A percentile compares a stretch with the other conserved stretches of the same genome.
These are phyloP conservation scores for Pseudogymnoascus sp. DNA, from an alignment of 2,329 filamentous ascomycete genomes.

Conservation along the genomic window DNA sequence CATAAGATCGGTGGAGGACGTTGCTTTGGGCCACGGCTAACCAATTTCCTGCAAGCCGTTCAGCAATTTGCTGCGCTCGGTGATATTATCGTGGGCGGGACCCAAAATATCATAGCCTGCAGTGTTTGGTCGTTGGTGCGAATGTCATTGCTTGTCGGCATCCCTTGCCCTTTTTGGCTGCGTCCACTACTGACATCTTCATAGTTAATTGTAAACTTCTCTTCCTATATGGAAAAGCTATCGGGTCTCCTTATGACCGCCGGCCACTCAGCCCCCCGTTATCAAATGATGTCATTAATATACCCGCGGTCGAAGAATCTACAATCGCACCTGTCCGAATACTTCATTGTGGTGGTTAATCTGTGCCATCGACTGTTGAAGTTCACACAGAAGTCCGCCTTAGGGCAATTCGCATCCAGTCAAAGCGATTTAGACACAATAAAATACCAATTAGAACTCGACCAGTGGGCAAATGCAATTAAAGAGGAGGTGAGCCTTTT, in stretches of 20 bases:
- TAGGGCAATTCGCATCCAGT: conserved; percentile 27
- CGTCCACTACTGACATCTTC: conserved; percentile 14
- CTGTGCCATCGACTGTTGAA: conserved; percentile 32
- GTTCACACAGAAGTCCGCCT: conserved; percentile 27
- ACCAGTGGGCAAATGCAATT: conserved; percentile 30
- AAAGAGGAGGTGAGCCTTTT: conserved; percentile 29
- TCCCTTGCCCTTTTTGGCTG: conserved; percentile 10
- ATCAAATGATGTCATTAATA: conserved; percentile 32
- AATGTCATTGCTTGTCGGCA: conserved; percentile 33
- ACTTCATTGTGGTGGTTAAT: conserved; percentile 33
- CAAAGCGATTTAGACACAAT: conserved; percentile 28
- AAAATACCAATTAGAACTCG: conserved; percentile 28
- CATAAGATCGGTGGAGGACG: conserved; percentile 16
- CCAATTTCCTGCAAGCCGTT: conserved; percentile 32
- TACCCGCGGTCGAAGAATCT: conserved; percentile 33
- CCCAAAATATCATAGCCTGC: conserved; percentile 37
- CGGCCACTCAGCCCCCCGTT: conserved; percentile 33
- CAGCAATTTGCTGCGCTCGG: conserved; percentile 38
- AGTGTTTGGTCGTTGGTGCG: conserved; percentile 38
- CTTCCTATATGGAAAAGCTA: conserved; percentile 32
- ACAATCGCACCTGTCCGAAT: conserved; percentile 32
- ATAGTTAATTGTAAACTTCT: conserved; percentile 27
- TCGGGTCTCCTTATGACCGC: conserved; percentile 34
- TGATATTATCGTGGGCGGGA: conserved; percentile 34
- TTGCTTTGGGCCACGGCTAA: conserved; percentile 35